Conservation (phyloP, 352 stramenopile genomes). For the Globisporangium iwayamae region DNA sequence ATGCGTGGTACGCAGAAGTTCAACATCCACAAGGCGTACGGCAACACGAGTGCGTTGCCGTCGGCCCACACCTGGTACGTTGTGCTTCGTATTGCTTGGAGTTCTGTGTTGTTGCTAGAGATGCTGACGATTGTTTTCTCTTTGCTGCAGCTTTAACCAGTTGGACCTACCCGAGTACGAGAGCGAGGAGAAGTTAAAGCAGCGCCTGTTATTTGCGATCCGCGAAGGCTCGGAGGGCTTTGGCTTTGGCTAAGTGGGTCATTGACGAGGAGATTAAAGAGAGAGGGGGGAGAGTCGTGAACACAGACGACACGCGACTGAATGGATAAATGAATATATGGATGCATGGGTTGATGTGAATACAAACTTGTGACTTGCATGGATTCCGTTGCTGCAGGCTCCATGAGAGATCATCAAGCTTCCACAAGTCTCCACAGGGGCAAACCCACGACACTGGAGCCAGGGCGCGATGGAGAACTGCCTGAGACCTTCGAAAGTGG, state of each 20-base stretch:
- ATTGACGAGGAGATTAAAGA: background rate
- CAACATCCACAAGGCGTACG: constrained; percentile 98
- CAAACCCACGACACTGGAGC: too few species aligned
- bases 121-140: constrained; percentile 7
- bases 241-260: constrained; percentile 91
- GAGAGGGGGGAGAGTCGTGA: background rate
- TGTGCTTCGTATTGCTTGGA: constrained; percentile 11
- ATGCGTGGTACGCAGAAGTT: constrained; percentile 99
- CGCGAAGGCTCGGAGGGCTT: constrained; percentile 97
- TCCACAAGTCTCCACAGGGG: too few species aligned
- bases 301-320: background rate
- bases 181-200: constrained; percentile 96
- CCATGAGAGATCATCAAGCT: too few species aligned
- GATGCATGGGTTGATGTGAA: background rate
- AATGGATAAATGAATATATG: constrained; percentile 3
- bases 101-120: background rate
- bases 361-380: background rate
- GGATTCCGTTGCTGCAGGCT: too few species aligned
- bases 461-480: too few species aligned
- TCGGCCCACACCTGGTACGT: constrained; percentile 96
- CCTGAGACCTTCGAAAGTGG: too few species aligned
- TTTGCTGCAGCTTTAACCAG: constrained; percentile 93
- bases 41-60: constrained; percentile 79
- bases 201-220: constrained; percentile 97
- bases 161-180: constrained; percentile 98